Evolutionary conservation across 352 stramenopile genomes (phyloP).

Genomic region (Pythium diclinum): DNA sequence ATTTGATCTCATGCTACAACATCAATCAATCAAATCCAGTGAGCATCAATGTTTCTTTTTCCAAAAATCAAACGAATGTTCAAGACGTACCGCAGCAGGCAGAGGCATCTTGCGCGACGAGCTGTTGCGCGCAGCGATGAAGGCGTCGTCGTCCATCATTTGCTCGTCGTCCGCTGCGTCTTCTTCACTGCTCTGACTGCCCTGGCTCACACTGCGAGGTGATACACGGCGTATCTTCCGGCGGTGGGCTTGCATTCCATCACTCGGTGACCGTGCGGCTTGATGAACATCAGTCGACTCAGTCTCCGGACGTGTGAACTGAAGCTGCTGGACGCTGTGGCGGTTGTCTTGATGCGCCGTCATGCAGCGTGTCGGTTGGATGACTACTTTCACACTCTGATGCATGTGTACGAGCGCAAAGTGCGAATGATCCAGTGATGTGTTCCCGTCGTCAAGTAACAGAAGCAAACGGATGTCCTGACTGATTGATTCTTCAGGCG

Average conservation of each 20-base stretch:
- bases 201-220: slow-evolving; percentile 10
- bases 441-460: background rate
- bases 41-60: too few species aligned
- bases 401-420: background rate
- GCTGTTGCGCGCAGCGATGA: slow-evolving; percentile 20
- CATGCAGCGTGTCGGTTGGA: slow-evolving; percentile 5
- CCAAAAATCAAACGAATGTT: too few species aligned
- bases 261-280: background rate
- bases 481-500: slow-evolving; percentile 1
- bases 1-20: slow-evolving; percentile 46
- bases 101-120: slow-evolving; percentile 11
- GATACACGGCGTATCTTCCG: slow-evolving; percentile 19
- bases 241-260: background rate
- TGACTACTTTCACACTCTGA: background rate
- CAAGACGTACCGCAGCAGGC: slow-evolving; percentile 14
- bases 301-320: background rate
- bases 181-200: slow-evolving; percentile 17
- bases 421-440: background rate
- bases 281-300: background rate
- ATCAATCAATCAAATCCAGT: background rate
- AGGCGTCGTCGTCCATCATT: slow-evolving; percentile 13
- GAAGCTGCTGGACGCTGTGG: background rate
- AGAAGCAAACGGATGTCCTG: background rate
- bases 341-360: slow-evolving; percentile 5
- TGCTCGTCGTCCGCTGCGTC: slow-evolving; percentile 7